These are phyloP conservation scores for Sugiyamaella novakii DNA, from an alignment of 1,139 yeast genomes.

Conservation along the genomic window DNA sequence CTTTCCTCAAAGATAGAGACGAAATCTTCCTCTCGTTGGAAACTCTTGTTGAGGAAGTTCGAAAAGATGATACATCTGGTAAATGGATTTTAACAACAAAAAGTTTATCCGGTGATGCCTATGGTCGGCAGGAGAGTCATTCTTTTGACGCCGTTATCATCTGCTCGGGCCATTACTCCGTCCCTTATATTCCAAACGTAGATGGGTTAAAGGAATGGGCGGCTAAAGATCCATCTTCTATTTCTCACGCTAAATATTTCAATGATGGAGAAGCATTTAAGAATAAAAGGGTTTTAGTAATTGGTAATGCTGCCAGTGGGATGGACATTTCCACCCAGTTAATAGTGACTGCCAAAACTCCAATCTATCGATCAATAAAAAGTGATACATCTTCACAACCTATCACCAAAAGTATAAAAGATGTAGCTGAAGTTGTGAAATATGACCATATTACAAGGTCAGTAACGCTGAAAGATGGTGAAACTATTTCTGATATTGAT, in stretches of 20 bases:
- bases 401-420: constrained; percentile 16
- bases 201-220: constrained; percentile 57
- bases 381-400: constrained; percentile 40
- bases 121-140: constrained; percentile 5
- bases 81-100: constrained; percentile 45
- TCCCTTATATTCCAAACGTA: constrained; percentile 58
- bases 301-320: constrained; percentile 68
- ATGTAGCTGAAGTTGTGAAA: constrained; percentile 21
- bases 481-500: constrained; percentile 45
- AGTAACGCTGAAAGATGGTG: constrained; percentile 28
- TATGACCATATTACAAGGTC: constrained; percentile 20
- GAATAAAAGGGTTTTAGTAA: constrained; percentile 51
- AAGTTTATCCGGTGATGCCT: constrained; percentile 33
- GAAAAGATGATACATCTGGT: constrained; percentile 31
- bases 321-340: constrained; percentile 59
- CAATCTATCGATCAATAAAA: constrained; percentile 52
- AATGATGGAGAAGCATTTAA: constrained; percentile 48
- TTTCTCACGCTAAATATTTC: constrained; percentile 63
- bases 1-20: constrained; percentile 39
- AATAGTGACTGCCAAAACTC: constrained; percentile 44
- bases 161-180: constrained; percentile 60
- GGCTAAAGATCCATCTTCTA: constrained; percentile 48
- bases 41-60: constrained; percentile 44
- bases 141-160: constrained; percentile 57
- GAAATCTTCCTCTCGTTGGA: constrained; percentile 43